Base-by-base conservation (phyloP, 768 basidiomycete genomes). In the Tricholoma matsutake region DNA sequence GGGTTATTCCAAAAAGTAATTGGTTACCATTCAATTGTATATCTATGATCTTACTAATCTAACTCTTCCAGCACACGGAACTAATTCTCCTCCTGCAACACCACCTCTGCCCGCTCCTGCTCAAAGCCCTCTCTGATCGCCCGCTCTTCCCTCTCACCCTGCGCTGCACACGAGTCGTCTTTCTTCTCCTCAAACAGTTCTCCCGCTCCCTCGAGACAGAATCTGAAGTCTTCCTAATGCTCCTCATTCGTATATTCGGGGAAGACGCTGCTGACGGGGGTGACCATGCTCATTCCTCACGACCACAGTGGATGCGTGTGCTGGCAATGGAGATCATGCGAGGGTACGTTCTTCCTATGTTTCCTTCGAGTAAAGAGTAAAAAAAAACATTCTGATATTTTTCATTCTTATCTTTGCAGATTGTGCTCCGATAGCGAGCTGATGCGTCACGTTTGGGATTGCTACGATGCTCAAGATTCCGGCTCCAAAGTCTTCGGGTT, bases 281-380 rank as follows among this genome's bases (percentile, higher is more conserved):
- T 7, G 67, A 67, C 22, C 65, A 73, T 31, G 73, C 76, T 25
- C 75, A 79, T 32, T 59, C 66, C 5, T 69, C 76, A 6, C 81
- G 86, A 29, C 91, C 94, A 1, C 72, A 79, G 31, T 98, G 96
- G 95, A 91, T 94, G 80, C 80, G 94, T 14, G 93, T 96, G 0
- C 80, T 98, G 8, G 88, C 93, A 1, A 87, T 96, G 86, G 96
- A 98, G 71, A 89, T 95, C 49, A 86, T 96, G 77, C 80, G 95
- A 71, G 96, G 94, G 88, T 91, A 67, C 37, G 75, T 62, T 10
- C 10, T 28, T 43, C 9, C 31, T 16, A 34, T 34, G 31, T 11
- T 14, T 8, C 20, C 29, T 10, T 20, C n/a, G n/a, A n/a, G n/a
- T 9, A 10, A 39, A 3, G 28, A 61, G 31, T n/a, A 18, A 37